Evolutionary conservation across 2,329 filamentous ascomycete genomes (phyloP).

Genomic region (Clarireedia homoeocarpa): DNA sequence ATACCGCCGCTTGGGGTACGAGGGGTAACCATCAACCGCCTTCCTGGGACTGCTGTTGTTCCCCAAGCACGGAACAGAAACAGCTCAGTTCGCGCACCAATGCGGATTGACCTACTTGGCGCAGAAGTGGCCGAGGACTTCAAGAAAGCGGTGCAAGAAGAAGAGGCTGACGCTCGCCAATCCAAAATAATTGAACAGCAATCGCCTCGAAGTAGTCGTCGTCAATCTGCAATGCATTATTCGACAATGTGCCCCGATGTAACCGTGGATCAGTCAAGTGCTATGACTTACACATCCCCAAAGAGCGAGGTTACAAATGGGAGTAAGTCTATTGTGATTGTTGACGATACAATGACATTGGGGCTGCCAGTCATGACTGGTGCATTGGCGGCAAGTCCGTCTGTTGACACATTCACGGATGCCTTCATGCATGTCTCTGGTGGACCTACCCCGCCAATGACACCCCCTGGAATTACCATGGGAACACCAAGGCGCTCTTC

Average conservation of each 20-base stretch:
- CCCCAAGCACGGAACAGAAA: slow-evolving; percentile 43
- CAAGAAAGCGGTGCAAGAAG: slow-evolving; percentile 64
- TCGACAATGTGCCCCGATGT: slow-evolving; percentile 22
- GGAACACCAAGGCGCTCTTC: slow-evolving; percentile 48
- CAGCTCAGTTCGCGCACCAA: slow-evolving; percentile 41
- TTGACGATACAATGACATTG: slow-evolving; percentile 41
- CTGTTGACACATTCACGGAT: slow-evolving; percentile 47
- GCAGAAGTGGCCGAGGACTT: slow-evolving; percentile 73
- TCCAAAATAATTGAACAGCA: slow-evolving; percentile 19
- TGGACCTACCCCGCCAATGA: slow-evolving; percentile 53
- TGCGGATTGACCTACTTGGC: slow-evolving; percentile 76
- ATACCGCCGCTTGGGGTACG: slow-evolving; percentile 28
- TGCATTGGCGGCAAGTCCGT: slow-evolving; percentile 33
- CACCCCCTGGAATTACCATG: slow-evolving; percentile 41
- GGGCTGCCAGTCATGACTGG: slow-evolving; percentile 42
- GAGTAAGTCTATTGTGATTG: slow-evolving; percentile 87
- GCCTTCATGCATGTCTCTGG: slow-evolving; percentile 40
- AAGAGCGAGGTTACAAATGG: slow-evolving; percentile 48
- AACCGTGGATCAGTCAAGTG: slow-evolving; percentile 16
- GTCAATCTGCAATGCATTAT: slow-evolving; percentile 17
- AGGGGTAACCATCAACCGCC: slow-evolving; percentile 46
- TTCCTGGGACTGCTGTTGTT: slow-evolving; percentile 53
- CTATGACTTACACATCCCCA: slow-evolving; percentile 11
- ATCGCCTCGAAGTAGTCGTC: slow-evolving; percentile 13
- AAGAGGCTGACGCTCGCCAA: slow-evolving; percentile 32